Evolutionary conservation across 2,329 filamentous ascomycete genomes (phyloP).

Genomic region (Alternaria infectoria): DNA sequence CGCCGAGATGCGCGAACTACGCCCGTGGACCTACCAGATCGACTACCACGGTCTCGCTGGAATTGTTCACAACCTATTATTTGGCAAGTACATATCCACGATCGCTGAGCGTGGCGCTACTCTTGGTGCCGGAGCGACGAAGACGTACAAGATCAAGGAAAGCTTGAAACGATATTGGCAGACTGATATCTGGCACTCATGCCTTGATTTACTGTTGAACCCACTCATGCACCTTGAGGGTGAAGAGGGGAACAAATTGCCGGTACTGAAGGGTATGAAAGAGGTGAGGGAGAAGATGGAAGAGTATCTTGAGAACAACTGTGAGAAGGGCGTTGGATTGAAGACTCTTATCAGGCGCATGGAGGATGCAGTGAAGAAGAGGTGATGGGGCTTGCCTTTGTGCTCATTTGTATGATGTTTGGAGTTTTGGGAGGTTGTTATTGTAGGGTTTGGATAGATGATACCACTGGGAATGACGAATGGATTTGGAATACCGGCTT

Average conservation of each 20-base stretch:
- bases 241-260: conserved; percentile 73
- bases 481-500: not conserved
- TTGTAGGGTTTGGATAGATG: not conserved
- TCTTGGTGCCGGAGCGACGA: conserved; percentile 63
- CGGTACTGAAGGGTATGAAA: conserved; percentile 74
- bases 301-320: conserved; percentile 77
- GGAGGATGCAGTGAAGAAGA: conserved; percentile 67
- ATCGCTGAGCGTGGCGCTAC: conserved; percentile 57
- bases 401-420: not conserved
- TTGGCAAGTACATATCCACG: conserved; percentile 94
- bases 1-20: conserved; percentile 90
- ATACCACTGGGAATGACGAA: conserved; percentile 1
- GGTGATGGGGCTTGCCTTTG: conserved; percentile 33
- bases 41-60: conserved; percentile 94
- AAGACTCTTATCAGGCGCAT: conserved; percentile 65
- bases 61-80: conserved; percentile 85
- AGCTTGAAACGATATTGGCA: conserved; percentile 96
- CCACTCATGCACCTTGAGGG: conserved; percentile 69
- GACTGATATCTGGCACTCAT: conserved; percentile 82
- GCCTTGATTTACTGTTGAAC: conserved; percentile 87
- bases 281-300: conserved; percentile 80
- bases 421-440: conserved; percentile 11
- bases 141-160: conserved; percentile 81
- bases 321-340: conserved; percentile 74
- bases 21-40: conserved; percentile 97